Conservation (phyloP, 805 yeast genomes). For the Wickerhamomyces kurtzmanii region DNA sequence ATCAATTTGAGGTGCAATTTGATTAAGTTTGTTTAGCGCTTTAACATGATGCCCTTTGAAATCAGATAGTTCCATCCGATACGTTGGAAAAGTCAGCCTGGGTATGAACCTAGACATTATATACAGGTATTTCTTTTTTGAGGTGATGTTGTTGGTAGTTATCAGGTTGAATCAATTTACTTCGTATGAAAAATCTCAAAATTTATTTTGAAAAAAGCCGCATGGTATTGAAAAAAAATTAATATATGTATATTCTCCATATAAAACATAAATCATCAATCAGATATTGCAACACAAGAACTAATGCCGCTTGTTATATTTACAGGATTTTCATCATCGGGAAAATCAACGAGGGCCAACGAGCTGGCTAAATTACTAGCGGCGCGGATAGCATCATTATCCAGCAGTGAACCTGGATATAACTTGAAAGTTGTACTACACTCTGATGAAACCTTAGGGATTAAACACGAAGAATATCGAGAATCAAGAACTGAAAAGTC, state of each 20-base stretch:
- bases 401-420: constrained; percentile 36
- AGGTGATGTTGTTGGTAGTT: too few species aligned
- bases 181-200: constrained; percentile 1
- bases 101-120: constrained; percentile 65
- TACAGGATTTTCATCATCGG: constrained; percentile 81
- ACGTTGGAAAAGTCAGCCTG: constrained; percentile 61
- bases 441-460: constrained; percentile 70
- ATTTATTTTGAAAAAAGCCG: background rate
- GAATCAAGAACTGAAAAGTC: constrained; percentile 74
- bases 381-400: constrained; percentile 28
- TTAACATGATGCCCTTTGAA: constrained; percentile 88
- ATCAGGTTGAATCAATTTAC: too few species aligned
- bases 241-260: background rate
- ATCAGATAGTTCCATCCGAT: constrained; percentile 60
- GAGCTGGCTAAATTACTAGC: constrained; percentile 41
- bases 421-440: constrained; percentile 58
- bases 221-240: too few species aligned
- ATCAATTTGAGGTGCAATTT: constrained; percentile 71
- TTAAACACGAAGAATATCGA: constrained; percentile 53
- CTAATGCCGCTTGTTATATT: constrained; percentile 77
- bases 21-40: constrained; percentile 60
- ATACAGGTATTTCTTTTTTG: too few species aligned
- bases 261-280: background rate
- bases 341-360: constrained; percentile 70
- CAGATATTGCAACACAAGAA: background rate